Percentiles rank a stretch among this genome's conserved stretches.
These are phyloP conservation scores for Vanrija sp. DNA, from an alignment of 1,284 basidiomycete genomes.

Conservation along the genomic window DNA sequence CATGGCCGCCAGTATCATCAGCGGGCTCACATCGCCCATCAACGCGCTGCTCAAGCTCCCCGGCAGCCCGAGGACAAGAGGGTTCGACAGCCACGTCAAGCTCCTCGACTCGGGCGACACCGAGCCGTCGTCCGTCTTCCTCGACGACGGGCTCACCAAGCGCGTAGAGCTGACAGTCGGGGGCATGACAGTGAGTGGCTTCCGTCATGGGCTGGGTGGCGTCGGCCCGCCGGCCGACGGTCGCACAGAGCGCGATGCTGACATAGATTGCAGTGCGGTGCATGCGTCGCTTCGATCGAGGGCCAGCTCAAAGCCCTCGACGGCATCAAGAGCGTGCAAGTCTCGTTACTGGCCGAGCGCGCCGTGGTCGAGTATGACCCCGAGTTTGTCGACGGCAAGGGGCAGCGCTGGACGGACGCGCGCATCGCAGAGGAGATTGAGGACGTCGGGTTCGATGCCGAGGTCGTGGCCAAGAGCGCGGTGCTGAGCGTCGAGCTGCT, in stretches of 20 bases:
- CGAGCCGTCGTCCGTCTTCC: not conserved
- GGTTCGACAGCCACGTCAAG: constrained; percentile 13
- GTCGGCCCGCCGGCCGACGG: no score
- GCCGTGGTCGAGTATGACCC: constrained; percentile 87
- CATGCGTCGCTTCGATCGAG: constrained; percentile 72
- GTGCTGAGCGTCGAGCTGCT: constrained; percentile 39
- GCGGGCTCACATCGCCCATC: constrained; percentile 4
- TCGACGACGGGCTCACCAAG: constrained; percentile 2
- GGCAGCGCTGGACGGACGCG: constrained; percentile 64
- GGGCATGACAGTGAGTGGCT: constrained; percentile 45
- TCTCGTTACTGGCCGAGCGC: constrained; percentile 89
- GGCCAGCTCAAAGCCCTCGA: constrained; percentile 74
- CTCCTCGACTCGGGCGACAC: constrained; percentile 4
- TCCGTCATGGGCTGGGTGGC: not conserved
- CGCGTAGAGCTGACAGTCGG: constrained; percentile 48
- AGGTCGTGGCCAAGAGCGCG: constrained; percentile 44
- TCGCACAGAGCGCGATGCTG: not conserved
- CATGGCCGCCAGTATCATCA: constrained; percentile 6
- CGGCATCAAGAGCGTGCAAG: constrained; percentile 82
- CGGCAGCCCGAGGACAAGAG: constrained; percentile 9
- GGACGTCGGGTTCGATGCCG: constrained; percentile 49
- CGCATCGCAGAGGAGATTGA: constrained; percentile 65
- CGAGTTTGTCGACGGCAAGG: constrained; percentile 34
- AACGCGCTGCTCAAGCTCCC: constrained; percentile 7
- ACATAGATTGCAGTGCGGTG: constrained; percentile 45